Conservation (phyloP, 441 rosid species). For the Bocquillonia castaneifolia region DNA sequence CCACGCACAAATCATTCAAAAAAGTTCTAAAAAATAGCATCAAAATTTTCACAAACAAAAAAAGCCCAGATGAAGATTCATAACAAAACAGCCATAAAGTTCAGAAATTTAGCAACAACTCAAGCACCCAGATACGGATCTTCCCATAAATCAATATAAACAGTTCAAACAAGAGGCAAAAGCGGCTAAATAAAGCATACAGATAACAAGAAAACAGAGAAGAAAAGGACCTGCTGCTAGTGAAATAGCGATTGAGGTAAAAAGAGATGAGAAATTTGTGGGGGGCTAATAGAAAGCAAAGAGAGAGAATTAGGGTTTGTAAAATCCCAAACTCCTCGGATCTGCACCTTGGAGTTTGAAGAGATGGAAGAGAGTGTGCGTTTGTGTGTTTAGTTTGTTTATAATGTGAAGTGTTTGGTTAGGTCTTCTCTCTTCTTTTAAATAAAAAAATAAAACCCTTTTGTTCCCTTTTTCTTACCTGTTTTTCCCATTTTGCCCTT, state of each 20-base stretch:
- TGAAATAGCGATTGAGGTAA: neutral
- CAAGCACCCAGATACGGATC: neutral
- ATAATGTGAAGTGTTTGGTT: constrained; percentile 14
- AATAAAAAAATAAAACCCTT: constrained; percentile 21
- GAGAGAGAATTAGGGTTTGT: constrained; percentile 32
- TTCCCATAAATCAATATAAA: neutral
- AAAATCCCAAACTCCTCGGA: constrained; percentile 76
- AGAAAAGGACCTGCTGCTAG: constrained; percentile 23
- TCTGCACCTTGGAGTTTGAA: constrained; percentile 78
- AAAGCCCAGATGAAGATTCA: constrained; percentile 1
- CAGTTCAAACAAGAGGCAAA: neutral
- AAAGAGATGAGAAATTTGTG: constrained; percentile 1
- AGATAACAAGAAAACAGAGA: neutral
- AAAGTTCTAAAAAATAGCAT: neutral
- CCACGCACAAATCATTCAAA: neutral
- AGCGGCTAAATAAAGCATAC: neutral
- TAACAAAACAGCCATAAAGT: neutral
- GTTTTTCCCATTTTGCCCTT: constrained; percentile 11
- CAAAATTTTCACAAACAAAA: neutral
- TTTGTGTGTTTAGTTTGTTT: constrained; percentile 3
- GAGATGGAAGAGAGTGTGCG: constrained; percentile 9
- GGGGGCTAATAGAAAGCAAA: constrained; percentile 2
- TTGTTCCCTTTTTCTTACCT: neutral
- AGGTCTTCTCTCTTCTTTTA: constrained; percentile 15
- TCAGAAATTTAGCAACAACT: neutral